Evolutionary conservation across 148 eudicot genomes (phyloP).

Genomic region (Cornus kousa): DNA sequence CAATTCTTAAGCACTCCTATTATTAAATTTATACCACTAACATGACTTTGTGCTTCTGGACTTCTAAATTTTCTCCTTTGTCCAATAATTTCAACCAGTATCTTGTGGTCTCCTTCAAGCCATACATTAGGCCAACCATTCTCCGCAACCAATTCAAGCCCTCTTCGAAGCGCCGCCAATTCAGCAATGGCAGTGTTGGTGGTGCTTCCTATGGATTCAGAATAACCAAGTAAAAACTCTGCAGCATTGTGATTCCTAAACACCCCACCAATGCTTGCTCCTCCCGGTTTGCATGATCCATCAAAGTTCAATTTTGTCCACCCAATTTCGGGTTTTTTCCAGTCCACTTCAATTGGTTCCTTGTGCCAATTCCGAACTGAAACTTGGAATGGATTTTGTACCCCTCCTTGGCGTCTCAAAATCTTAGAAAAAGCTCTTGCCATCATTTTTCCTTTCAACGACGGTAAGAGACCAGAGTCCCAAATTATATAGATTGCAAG

Average conservation of each 20-base stretch:
- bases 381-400: constrained; percentile 30
- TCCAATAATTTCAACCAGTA: constrained; percentile 45
- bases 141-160: constrained; percentile 70
- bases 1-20: constrained; percentile 54
- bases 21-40: constrained; percentile 46
- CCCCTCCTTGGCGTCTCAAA: constrained; percentile 14
- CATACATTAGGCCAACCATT: constrained; percentile 71
- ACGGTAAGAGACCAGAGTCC: too few relatives aligned
- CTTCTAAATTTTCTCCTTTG: constrained; percentile 41
- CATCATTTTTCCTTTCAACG: constrained; percentile 15
- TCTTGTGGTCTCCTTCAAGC: constrained; percentile 87
- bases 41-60: constrained; percentile 42
- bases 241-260: constrained; percentile 84
- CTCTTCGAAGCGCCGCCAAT: constrained; percentile 63
- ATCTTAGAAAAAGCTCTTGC: constrained; percentile 26
- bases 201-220: constrained; percentile 50
- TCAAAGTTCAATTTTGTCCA: constrained; percentile 91
- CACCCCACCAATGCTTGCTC: constrained; percentile 84
- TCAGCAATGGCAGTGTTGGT: constrained; percentile 68
- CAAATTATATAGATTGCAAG: too few relatives aligned
- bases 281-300: constrained; percentile 70
- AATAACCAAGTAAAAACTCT: constrained; percentile 72
- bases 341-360: constrained; percentile 54
- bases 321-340: constrained; percentile 74
- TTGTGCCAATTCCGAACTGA: constrained; percentile 45